Percentiles rank a stretch among this genome's conserved stretches.
Conservation (phyloP, 495 filamentous ascomycete genomes). For the Chaetomium tenue region DNA sequence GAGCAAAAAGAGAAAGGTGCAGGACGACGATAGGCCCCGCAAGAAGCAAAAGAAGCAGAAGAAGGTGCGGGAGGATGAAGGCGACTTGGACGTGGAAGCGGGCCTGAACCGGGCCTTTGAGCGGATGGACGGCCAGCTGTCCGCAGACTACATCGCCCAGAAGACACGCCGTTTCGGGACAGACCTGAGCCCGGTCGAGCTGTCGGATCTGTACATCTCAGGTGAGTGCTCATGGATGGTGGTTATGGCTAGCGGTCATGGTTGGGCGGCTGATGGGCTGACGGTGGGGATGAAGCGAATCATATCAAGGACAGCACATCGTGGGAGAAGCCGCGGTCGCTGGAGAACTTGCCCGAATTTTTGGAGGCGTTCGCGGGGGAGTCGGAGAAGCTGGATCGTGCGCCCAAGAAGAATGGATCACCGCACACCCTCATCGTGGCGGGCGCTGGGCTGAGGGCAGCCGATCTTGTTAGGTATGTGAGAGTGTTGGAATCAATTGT, state of each 20-base stretch:
- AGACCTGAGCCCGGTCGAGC: constrained; percentile 75
- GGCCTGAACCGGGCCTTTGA: constrained; percentile 79
- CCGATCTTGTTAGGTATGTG: constrained; percentile 67
- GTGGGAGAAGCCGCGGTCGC: constrained; percentile 59
- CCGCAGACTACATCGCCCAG: constrained; percentile 86
- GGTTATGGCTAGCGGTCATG: neutral
- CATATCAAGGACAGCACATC: constrained; percentile 66
- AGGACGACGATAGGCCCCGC: constrained; percentile 35
- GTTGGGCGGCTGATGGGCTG: neutral
- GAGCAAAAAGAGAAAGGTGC: constrained; percentile 41
- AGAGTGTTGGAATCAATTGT: neutral
- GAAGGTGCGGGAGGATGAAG: constrained; percentile 53
- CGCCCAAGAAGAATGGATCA: constrained; percentile 67
- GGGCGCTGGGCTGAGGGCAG: constrained; percentile 74
- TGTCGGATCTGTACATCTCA: constrained; percentile 77
- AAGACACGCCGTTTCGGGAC: constrained; percentile 72
- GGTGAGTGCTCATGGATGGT: constrained; percentile 49
- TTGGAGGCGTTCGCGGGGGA: constrained; percentile 63
- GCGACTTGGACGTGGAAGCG: constrained; percentile 59
- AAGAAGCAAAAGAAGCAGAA: constrained; percentile 55
- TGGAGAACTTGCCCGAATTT: constrained; percentile 73
- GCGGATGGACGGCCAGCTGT: constrained; percentile 72
- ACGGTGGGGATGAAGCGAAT: constrained; percentile 29
- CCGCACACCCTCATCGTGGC: constrained; percentile 87
- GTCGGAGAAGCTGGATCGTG: constrained; percentile 54